Evolutionary conservation across 73 alveolate species (phyloP), one percentile per base, ranked within the genome.

Genomic region (Symbiodinium pilosum): DNA sequence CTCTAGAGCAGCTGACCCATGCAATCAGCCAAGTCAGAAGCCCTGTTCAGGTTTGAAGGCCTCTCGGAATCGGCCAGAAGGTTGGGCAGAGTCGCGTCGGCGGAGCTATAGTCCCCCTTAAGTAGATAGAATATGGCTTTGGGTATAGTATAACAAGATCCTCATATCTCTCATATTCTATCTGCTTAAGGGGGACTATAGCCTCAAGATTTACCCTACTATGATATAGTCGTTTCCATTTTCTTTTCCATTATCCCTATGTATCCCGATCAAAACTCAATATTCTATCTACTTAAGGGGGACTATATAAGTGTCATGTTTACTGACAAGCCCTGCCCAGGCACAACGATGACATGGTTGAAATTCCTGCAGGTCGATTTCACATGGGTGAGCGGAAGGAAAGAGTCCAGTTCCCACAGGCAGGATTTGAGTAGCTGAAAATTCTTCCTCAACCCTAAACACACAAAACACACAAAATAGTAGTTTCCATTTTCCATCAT

Each of bases 321-420:
- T 26, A 2, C 34, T 54, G 34, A n/a, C 26, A 26, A 54, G 73
- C 73, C 73, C 26, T 26, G 20, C 52, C 18, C 38, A 91, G 97
- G 97, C 97, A 91, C 89, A 91, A 91, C 41, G 40, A 30, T 2
- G 89, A 91, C 75, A 91, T 91, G 97, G 97, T 91, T 39, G 54
- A 71, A 81, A 68, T 91, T 36, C 97, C 97, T 8, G 43, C 77
- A 2, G 97, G 97, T 42, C 73, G 87, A 28, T 91, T 91, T 71
- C 77, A 32, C 30, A 91, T 91, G 97, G 97, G 97, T 56, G 97
- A 91, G 41, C 88, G 97, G 71, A 91, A 91, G 43, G 97, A 91
- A 11, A 85, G 97, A 4, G 97, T 91, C 40, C 97, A 91, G 38
- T 91, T 91, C 40, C 97, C 87, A 12, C 97, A 91, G 97, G 97